Evolutionary conservation across 140 eudicot genomes (phyloP), one percentile per base, ranked within the genome.

Genomic region (Senecio squalidus): DNA sequence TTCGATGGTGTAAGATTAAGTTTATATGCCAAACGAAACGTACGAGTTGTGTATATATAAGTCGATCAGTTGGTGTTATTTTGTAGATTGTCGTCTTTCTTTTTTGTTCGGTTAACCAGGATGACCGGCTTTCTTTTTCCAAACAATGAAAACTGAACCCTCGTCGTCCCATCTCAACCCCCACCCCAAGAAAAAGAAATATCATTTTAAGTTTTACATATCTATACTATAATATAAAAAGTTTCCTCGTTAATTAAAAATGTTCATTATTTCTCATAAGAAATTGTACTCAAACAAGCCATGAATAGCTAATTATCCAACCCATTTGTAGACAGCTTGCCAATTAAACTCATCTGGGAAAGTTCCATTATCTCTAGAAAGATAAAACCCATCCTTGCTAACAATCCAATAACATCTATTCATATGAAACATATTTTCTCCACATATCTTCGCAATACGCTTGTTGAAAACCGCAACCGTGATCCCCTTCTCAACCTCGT

Each of bases 21-120:
- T n/a, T 71, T 62, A 62, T 54, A 46, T 29, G 51, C 22, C 33
- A 27, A 62, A 70, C 20, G 69, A 70, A 43, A 63, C 45, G n/a
- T 41, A 46, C 52, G 61, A 55, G 44, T 36, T 64, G 47, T 72
- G 61, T 46, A 20, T 17, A 34, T 63, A 50, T 34, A 50, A 27
- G 33, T 47, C 17, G 58, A 45, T 45, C 20, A 56, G 62, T 20
- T 45, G 55, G 67, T 62, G 8, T 46, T 62, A 46, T 58, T 38
- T 21, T 3, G 7, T 58, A 50, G 56, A 50, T 50, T 24, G 14
- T 50, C 16, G 18, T 34, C 7, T n/a, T 27, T 6, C 46, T 13
- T 57, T 2, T 21, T 58, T 21, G 21, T 18, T 31, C 10, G 16
- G n/a, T n/a, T n/a, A n/a, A n/a, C n/a, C n/a, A n/a, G n/a, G n/a